phyloP scores from a whole-genome alignment of 441 rosid genomes.

The Metrosideros polymorpha region DNA sequence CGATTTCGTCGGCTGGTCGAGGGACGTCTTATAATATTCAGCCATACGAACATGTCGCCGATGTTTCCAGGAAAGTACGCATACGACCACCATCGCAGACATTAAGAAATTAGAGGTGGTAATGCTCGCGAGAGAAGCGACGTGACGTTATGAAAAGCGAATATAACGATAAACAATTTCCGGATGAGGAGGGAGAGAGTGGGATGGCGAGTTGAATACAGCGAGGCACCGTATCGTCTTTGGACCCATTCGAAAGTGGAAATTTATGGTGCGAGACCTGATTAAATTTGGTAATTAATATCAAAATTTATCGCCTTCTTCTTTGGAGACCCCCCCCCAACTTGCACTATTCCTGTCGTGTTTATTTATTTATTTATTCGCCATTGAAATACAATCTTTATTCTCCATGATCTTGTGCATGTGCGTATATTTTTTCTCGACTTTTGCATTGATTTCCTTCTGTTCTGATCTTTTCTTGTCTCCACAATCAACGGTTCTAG shows the following conservation, averaged over 20 bases:
- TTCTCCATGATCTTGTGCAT: not conserved
- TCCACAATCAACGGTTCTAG: not conserved
- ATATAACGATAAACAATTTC: slow-evolving; percentile 5
- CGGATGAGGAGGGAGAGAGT: not conserved
- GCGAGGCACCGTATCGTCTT: slow-evolving; percentile 8
- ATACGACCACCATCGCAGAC: not conserved
- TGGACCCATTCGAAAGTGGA: slow-evolving; percentile 6
- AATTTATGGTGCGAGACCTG: not conserved
- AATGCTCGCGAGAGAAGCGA: not conserved
- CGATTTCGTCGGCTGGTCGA: not conserved
- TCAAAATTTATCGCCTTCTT: not conserved
- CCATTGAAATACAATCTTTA: not conserved
- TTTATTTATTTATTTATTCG: not conserved
- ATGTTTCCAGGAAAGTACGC: not conserved
- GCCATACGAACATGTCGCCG: not conserved
- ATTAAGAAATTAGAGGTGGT: not conserved
- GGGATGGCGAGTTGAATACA: slow-evolving; percentile 10
- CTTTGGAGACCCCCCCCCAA: not conserved
- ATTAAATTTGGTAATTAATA: not conserved
- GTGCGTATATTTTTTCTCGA: not conserved
- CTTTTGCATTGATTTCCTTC: not conserved
- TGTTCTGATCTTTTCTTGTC: not conserved
- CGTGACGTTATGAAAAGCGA: slow-evolving; percentile 2
- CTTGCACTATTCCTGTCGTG: not conserved
- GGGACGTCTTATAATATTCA: not conserved